Conservation (phyloP, 768 basidiomycete genomes). For the Chlorophyllum brunneum region DNA sequence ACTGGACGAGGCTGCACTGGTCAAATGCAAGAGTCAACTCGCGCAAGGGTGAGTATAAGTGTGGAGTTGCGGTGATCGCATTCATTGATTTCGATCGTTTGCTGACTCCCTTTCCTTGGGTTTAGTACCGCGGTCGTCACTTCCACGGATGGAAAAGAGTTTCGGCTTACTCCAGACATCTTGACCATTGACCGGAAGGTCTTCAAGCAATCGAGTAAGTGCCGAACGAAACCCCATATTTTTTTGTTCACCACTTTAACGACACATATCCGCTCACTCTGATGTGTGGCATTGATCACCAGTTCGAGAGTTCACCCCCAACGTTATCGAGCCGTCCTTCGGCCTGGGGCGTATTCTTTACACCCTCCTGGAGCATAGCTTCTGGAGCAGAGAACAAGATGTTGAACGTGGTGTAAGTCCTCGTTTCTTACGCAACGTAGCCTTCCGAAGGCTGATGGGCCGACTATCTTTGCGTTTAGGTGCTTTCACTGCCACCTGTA, state of each 20-base stretch:
- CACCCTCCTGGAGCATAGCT: constrained; percentile 90
- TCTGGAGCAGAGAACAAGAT: constrained; percentile 93
- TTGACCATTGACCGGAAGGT: constrained; percentile 79
- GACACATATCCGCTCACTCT: constrained; percentile 5
- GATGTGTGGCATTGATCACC: constrained; percentile 19
- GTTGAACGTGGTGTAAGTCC: constrained; percentile 77
- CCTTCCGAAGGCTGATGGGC: constrained; percentile 4
- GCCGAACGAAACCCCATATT: background rate
- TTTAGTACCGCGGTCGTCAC: constrained; percentile 52
- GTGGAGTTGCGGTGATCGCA: background rate
- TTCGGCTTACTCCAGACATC: constrained; percentile 68
- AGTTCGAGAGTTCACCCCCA: constrained; percentile 96
- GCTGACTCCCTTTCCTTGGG: constrained; percentile 10
- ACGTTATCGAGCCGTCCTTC: constrained; percentile 98
- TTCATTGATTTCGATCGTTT: constrained; percentile 3
- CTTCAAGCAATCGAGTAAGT: constrained; percentile 81
- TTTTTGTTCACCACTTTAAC: background rate
- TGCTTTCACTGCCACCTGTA: constrained; percentile 83
- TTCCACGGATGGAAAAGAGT: constrained; percentile 58
- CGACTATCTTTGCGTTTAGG: constrained; percentile 38
- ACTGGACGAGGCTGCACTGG: constrained; percentile 63
- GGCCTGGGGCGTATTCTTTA: constrained; percentile 96
- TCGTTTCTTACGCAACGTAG: background rate
- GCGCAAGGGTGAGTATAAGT: constrained; percentile 59
- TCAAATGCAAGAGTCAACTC: constrained; percentile 66